These are phyloP conservation scores for Sextonia rubra DNA, from an alignment of 164 flowering plant genomes.

Conservation along the genomic window DNA sequence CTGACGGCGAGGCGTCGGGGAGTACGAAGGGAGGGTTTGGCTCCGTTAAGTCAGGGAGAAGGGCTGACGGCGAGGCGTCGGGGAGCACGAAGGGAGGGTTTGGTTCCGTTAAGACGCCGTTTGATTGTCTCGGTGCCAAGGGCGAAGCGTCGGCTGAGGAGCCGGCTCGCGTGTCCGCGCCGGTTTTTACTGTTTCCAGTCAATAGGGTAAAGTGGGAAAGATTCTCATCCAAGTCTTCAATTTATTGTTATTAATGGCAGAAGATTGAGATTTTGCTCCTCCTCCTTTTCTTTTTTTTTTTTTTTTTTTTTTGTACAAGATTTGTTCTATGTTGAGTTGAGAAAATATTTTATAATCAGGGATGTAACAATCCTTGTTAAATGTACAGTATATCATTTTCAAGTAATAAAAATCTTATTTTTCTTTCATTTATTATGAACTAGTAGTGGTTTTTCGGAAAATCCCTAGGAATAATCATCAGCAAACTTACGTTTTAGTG, in stretches of 20 bases:
- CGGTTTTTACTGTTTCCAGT: constrained; percentile 9
- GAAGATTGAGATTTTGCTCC: neutral
- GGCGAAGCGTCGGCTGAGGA: neutral
- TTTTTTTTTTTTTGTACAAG: too few relatives aligned
- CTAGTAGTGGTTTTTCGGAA: too few relatives aligned
- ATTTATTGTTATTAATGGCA: neutral
- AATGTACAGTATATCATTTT: too few relatives aligned
- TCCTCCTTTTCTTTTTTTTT: neutral
- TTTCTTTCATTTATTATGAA: too few relatives aligned
- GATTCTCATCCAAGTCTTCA: neutral
- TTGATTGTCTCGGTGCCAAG: constrained; percentile 11
- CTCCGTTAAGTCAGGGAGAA: constrained; percentile 13
- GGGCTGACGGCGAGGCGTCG: constrained; percentile 10
- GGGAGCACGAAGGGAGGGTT: neutral
- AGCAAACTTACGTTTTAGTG: too few relatives aligned
- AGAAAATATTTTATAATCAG: too few relatives aligned
- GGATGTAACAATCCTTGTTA: too few relatives aligned
- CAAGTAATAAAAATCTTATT: too few relatives aligned
- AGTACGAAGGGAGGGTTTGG: neutral
- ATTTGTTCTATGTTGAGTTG: too few relatives aligned
- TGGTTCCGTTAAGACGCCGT: constrained; percentile 18
- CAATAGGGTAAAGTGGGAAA: neutral
- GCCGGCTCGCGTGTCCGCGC: neutral
- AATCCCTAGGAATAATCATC: too few relatives aligned
- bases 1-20: constrained; percentile 24